These are phyloP conservation scores for Manihot esculenta DNA, from an alignment of 441 rosid species.

Conservation along the genomic window DNA sequence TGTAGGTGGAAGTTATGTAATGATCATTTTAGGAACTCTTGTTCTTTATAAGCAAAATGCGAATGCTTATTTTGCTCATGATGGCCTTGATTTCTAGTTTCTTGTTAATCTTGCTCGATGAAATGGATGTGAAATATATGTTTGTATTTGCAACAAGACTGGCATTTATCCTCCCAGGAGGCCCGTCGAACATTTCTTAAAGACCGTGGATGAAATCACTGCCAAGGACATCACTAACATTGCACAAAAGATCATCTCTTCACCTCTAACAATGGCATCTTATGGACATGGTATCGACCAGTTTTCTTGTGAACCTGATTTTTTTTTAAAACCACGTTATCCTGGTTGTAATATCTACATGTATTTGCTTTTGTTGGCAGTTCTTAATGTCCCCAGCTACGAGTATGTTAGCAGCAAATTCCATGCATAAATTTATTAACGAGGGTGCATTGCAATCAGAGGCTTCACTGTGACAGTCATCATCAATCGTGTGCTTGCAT, in stretches of 20 bases:
- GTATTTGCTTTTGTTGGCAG: slow-evolving; percentile 33
- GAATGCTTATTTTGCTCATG: background rate
- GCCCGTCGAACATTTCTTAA: slow-evolving; percentile 71
- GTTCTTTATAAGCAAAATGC: background rate
- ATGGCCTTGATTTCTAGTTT: background rate
- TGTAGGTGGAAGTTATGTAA: background rate
- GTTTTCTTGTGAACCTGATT: background rate
- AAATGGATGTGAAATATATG: background rate
- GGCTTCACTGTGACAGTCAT: background rate
- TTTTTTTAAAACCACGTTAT: background rate
- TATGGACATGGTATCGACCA: slow-evolving; percentile 69
- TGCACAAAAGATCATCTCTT: slow-evolving; percentile 59
- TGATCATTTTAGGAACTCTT: background rate
- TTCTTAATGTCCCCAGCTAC: slow-evolving; percentile 65
- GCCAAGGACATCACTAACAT: slow-evolving; percentile 53
- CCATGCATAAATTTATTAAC: slow-evolving; percentile 22
- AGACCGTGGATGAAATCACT: slow-evolving; percentile 60
- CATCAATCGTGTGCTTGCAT: background rate
- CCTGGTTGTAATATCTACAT: background rate
- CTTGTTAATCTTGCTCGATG: background rate
- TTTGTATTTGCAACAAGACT: background rate
- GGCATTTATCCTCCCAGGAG: slow-evolving; percentile 46
- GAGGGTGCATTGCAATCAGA: background rate
- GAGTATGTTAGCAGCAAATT: slow-evolving; percentile 63
- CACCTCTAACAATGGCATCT: slow-evolving; percentile 85